Conservation (phyloP, 805 yeast genomes). For the Starmerella asiatica region DNA sequence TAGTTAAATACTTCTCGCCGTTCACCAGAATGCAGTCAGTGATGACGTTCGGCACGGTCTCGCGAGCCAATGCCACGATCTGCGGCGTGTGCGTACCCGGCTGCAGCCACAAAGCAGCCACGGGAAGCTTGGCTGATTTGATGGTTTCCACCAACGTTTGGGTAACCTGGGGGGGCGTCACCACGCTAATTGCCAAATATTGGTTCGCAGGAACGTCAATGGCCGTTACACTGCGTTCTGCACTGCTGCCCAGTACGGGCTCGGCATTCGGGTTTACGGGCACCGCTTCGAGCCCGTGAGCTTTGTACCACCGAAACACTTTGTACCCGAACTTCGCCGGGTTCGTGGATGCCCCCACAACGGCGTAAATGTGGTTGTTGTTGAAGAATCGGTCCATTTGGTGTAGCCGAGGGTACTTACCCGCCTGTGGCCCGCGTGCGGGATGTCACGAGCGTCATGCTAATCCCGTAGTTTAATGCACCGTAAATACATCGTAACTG, state of each 20-base stretch:
- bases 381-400: conserved; percentile 35
- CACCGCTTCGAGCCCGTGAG: conserved; percentile 42
- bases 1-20: conserved; percentile 35
- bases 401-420: not conserved
- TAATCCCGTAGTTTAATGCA: too few species aligned
- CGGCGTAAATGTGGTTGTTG: conserved; percentile 42
- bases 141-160: conserved; percentile 33
- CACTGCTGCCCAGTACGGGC: conserved; percentile 35
- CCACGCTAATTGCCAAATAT: conserved; percentile 43
- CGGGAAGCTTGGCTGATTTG: conserved; percentile 21
- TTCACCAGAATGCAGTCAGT: conserved; percentile 60
- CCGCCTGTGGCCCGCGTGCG: too few species aligned
- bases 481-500: too few species aligned
- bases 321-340: conserved; percentile 56
- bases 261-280: conserved; percentile 51
- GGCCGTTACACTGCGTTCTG: conserved; percentile 23
- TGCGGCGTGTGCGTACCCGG: conserved; percentile 59
- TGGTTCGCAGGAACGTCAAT: conserved; percentile 18
- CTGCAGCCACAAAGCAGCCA: conserved; percentile 66
- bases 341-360: conserved; percentile 59
- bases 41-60: conserved; percentile 28
- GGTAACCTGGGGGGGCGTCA: conserved; percentile 62
- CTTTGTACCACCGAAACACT: conserved; percentile 53
- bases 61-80: conserved; percentile 28
- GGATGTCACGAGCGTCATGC: too few species aligned